Evolutionary conservation across 495 filamentous ascomycete genomes (phyloP).

Genomic region (Rusavskia elegans): DNA sequence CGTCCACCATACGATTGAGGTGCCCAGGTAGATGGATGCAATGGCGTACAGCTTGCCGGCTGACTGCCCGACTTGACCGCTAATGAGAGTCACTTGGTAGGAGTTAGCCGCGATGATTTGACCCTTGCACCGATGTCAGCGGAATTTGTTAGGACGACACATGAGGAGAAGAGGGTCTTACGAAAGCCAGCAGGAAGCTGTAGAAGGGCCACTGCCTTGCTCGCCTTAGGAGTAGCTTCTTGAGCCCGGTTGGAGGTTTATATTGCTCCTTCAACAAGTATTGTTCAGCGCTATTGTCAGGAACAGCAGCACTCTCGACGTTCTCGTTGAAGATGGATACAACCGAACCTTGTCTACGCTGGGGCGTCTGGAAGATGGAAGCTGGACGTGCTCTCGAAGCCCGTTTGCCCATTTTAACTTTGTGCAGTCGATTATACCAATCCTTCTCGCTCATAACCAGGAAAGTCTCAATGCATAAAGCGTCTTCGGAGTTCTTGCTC

Average conservation of each 20-base stretch:
- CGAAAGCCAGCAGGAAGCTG: slow-evolving; percentile 48
- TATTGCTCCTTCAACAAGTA: slow-evolving; percentile 51
- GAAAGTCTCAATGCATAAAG: slow-evolving; percentile 47
- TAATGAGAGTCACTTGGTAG: slow-evolving; percentile 52
- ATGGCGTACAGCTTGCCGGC: slow-evolving; percentile 48
- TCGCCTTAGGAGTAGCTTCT: slow-evolving; percentile 33
- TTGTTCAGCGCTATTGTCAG: slow-evolving; percentile 20
- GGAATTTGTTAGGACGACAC: background rate
- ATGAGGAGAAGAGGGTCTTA: slow-evolving; percentile 5
- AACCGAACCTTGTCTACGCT: background rate
- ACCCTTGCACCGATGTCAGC: slow-evolving; percentile 15
- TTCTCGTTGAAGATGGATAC: background rate
- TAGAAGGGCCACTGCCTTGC: slow-evolving; percentile 57
- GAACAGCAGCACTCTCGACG: background rate
- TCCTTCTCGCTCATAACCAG: slow-evolving; percentile 47
- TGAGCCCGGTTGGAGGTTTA: slow-evolving; percentile 47
- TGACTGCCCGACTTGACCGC: slow-evolving; percentile 40
- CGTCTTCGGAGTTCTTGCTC: slow-evolving; percentile 33
- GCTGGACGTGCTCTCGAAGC: slow-evolving; percentile 22
- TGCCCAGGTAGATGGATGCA: slow-evolving; percentile 42
- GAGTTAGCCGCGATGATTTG: slow-evolving; percentile 54
- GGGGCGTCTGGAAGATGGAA: slow-evolving; percentile 20
- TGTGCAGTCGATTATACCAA: slow-evolving; percentile 42
- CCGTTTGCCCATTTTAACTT: slow-evolving; percentile 31
- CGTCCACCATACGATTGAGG: slow-evolving; percentile 47